These are phyloP conservation scores for Pyracantha coccinea DNA, from an alignment of 331 rosid species.

Conservation along the genomic window DNA sequence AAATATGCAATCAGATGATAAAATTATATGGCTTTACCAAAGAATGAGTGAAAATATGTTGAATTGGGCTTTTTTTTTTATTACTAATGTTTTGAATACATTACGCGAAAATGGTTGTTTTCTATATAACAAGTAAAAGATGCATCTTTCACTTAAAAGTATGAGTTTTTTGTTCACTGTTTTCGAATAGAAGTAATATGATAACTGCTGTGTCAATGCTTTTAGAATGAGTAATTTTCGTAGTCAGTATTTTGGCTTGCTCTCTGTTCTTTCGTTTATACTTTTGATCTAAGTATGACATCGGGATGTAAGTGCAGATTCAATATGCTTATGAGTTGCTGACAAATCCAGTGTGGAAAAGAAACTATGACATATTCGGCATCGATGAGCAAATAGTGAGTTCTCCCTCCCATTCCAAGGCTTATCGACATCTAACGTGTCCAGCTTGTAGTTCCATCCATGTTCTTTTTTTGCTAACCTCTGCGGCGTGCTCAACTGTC, in stretches of 20 bases:
- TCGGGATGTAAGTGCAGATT: conserved; percentile 38
- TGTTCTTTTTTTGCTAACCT: neutral
- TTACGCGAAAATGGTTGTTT: neutral
- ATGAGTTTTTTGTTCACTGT: neutral
- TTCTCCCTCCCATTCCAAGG: conserved; percentile 9
- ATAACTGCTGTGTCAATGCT: neutral
- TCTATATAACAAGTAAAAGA: neutral
- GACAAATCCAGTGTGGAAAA: conserved; percentile 70
- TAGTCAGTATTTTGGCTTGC: neutral
- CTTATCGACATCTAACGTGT: neutral
- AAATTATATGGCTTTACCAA: neutral
- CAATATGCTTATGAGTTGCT: conserved; percentile 91
- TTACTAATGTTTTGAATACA: neutral
- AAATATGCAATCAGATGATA: neutral
- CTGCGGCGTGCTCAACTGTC: neutral
- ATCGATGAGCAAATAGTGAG: conserved; percentile 81
- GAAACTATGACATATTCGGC: conserved; percentile 72
- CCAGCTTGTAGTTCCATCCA: conserved; percentile 2
- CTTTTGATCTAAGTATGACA: neutral
- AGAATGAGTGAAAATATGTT: neutral
- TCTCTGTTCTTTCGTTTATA: neutral
- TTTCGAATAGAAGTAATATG: neutral
- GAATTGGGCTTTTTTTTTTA: neutral
- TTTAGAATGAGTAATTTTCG: neutral
- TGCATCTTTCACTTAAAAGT: neutral